A percentile compares a stretch with the other conserved stretches of the same genome.
Conservation (phyloP, 2,329 filamentous ascomycete genomes). For the Neospermospora avenae region DNA sequence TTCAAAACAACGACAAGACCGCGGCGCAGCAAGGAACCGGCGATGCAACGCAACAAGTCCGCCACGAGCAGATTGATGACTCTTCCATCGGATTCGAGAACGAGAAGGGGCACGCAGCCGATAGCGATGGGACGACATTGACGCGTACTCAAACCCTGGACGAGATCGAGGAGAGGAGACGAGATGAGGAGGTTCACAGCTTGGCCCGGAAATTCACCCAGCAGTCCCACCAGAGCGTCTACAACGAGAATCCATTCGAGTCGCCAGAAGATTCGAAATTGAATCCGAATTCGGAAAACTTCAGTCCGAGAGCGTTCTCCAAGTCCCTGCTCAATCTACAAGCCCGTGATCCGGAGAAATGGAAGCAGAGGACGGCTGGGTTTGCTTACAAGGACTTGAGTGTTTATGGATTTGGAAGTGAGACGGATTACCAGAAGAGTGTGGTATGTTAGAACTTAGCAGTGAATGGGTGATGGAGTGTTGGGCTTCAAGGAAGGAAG, state of each 20-base stretch:
- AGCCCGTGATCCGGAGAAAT: conserved; percentile 50
- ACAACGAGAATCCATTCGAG: conserved; percentile 45
- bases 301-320: conserved; percentile 55
- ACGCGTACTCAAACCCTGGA: neutral
- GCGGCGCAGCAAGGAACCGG: neutral
- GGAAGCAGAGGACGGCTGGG: conserved; percentile 55
- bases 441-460: conserved; percentile 36
- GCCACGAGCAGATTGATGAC: neutral
- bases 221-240: conserved; percentile 15
- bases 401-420: conserved; percentile 63
- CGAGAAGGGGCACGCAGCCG: neutral
- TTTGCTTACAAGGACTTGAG: conserved; percentile 66
- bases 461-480: neutral
- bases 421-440: conserved; percentile 69
- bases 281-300: conserved; percentile 50
- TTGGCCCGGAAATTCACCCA: conserved; percentile 17
- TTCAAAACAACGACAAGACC: conserved; percentile 5
- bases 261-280: conserved; percentile 44
- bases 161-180: conserved; percentile 12
- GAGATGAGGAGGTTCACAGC: conserved; percentile 15
- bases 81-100: neutral
- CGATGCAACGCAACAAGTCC: neutral
- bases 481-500: neutral
- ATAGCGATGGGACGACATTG: conserved; percentile 7
- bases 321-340: conserved; percentile 54